Evolutionary conservation across 352 stramenopile species (phyloP), one percentile per base, ranked within the genome.

Genomic region (Pythium aquatile): DNA sequence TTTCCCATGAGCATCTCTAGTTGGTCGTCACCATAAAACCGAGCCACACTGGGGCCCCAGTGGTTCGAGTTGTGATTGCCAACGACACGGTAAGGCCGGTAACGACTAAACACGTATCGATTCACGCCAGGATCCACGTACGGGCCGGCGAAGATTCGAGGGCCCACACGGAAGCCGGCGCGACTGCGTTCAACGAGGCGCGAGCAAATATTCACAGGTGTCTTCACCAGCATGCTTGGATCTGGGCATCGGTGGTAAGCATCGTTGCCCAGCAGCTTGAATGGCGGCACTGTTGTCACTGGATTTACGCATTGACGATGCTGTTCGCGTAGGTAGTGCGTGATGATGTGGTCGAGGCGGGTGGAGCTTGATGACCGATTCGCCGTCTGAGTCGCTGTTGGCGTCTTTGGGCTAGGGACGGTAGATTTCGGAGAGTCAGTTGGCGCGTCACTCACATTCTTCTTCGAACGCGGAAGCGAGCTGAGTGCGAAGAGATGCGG

Each of bases 261-360:
- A 24, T 76, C 68, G 37, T 75, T 71, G 4, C 78, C 81, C 7
- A 91, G 56, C 17, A 97, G 58, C 40, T 91, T 90, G 69, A 97
- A 94, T 17, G 87, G 87, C 0, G 89, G 89, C 1, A 96, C 82
- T 1, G 90, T 93, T 16, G 87, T 90, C 14, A 97, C 83, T 30
- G 89, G 89, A 42, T 96, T 93, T 0, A 83, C 61, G 55, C 89
- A 97, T 57, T 94, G 88, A 6, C 89, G 86, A 63, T 97, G 89
- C 65, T 97, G 89, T 48, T 96, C 87, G 57, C 87, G 80, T 20
- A 96, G 70, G 57, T 94, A 96, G 65, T 95, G 83, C 2, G 79
- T 90, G 39, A 96, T 93, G 46, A 97, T 94, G 29, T 83, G 77
- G 63, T 96, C 85, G 13, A 93, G 47, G 48, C 85, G 83, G 63